Evolutionary conservation across 2,329 filamentous ascomycete species (phyloP), one percentile per base, ranked within the genome.

Genomic region (Hypomyces rosellus): DNA sequence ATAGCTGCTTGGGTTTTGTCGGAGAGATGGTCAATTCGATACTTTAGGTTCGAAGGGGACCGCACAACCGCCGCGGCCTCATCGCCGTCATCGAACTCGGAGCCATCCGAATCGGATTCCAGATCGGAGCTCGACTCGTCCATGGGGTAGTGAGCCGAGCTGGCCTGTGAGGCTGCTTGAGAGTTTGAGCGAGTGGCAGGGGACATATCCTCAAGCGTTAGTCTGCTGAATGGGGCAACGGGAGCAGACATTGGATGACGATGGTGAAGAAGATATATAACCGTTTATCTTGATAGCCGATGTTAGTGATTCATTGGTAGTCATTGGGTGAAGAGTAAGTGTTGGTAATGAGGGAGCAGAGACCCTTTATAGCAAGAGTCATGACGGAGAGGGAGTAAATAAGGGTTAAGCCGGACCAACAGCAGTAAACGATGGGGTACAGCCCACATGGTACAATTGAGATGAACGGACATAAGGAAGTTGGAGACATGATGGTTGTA

Each of bases 11-110:
- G 69, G 0, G 67, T 67, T 16, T 64, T 61, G 2, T 63, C 59
- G 1, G 69, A 59, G 1, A 76, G 69, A 9, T 63, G 59, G n/a
- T 67, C 65, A 45, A 75, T 59, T 34, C 61, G 62, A 58, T 76
- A 75, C 15, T 59, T 62, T 14, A 75, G 66, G 22, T 66, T 65
- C 1, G 70, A 61, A 1, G 72, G 70, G 5, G 71, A 74, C 11
- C 60, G 62, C 33, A 74, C 57, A 14, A 66, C 48, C 22, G 57
- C 36, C 14, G 63, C 47, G 18, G 55, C 47, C 7, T 68, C 61
- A 6, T 69, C 62, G 36, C 69, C 67, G 20, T 59, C 55, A 13
- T 67, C 67, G 12, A 30, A 30, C 6, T 30, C 25, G 25, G 67
- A 70, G 41, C 55, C 59, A 4, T 62, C 59, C 5, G 61, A 62